Percentiles rank a stretch among this genome's conserved stretches.
Evolutionary conservation across 2,329 filamentous ascomycete species (phyloP).

Genomic region (Claviceps monticola): DNA sequence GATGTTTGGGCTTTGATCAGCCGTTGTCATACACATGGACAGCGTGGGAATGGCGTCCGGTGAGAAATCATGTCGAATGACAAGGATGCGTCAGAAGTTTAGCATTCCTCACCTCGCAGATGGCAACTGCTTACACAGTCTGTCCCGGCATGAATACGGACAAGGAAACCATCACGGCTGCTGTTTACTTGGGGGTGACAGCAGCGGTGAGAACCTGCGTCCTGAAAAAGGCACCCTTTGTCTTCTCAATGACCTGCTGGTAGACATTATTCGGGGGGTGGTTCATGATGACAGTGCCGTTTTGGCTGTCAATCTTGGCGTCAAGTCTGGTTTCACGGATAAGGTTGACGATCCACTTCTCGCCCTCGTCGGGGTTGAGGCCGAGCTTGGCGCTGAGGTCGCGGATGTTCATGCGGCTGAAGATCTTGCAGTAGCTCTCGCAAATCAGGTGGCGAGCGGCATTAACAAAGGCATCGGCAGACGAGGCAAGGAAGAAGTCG

Average conservation of each 20-base stretch:
- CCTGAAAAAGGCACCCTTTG: slow-evolving; percentile 96
- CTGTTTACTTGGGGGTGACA: slow-evolving; percentile 33
- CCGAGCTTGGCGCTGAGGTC: slow-evolving; percentile 87
- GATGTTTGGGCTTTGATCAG: too few relatives aligned
- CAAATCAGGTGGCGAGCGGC: slow-evolving; percentile 92
- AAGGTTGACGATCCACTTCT: slow-evolving; percentile 99
- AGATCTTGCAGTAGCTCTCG: slow-evolving; percentile 99
- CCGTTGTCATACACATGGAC: too few relatives aligned
- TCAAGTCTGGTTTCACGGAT: slow-evolving; percentile 96
- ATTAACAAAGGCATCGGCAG: slow-evolving; percentile 82
- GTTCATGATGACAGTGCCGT: slow-evolving; percentile 98
- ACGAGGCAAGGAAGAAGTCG: slow-evolving; percentile 88
- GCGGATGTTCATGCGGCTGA: slow-evolving; percentile 95
- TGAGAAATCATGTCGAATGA: too few relatives aligned
- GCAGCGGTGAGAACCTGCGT: slow-evolving; percentile 82
- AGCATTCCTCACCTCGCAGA: background rate
- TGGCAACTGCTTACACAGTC: background rate
- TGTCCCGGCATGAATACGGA: background rate
- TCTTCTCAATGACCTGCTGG: slow-evolving; percentile 98
- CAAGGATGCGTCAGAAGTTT: too few relatives aligned
- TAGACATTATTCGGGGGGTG: slow-evolving; percentile 97
- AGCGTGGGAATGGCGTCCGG: too few relatives aligned
- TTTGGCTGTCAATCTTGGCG: slow-evolving; percentile 98
- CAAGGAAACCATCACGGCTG: background rate
- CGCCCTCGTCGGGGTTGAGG: slow-evolving; percentile 83